Conservation (phyloP, 1,139 yeast species). For the Sugiyamaella xylanicola region DNA sequence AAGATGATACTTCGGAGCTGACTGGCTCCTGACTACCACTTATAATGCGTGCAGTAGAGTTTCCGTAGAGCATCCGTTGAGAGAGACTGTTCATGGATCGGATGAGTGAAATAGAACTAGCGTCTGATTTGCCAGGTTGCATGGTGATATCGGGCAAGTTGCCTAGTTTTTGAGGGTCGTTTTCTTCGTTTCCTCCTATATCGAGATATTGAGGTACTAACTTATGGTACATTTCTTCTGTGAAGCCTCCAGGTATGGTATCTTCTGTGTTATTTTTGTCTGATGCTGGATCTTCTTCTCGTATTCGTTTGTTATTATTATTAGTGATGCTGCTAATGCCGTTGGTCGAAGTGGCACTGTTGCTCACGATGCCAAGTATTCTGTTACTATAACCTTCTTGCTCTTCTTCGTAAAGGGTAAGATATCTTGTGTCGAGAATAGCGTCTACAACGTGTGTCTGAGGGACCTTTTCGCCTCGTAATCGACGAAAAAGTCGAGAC, state of each 20-base stretch:
- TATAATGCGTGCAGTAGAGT: constrained; percentile 36
- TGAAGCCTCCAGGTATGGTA: constrained; percentile 15
- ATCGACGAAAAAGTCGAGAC: constrained; percentile 79
- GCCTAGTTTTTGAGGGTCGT: constrained; percentile 75
- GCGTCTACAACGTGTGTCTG: constrained; percentile 80
- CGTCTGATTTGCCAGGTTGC: constrained; percentile 59
- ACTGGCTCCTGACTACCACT: constrained; percentile 20
- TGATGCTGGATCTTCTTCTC: constrained; percentile 35
- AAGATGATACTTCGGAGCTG: constrained; percentile 39
- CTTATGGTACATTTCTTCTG: constrained; percentile 44
- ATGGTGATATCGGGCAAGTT: constrained; percentile 88
- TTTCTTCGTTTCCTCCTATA: constrained; percentile 76
- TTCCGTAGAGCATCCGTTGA: constrained; percentile 72
- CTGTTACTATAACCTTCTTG: constrained; percentile 20
- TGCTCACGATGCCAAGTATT: constrained; percentile 22
- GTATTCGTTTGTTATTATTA: neutral
- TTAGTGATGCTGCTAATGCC: neutral
- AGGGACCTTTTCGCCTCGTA: constrained; percentile 85
- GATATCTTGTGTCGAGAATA: constrained; percentile 72
- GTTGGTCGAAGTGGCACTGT: neutral
- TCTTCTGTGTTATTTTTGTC: constrained; percentile 43
- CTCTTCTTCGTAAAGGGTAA: constrained; percentile 42
- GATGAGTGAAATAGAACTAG: constrained; percentile 71
- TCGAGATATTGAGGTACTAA: constrained; percentile 54
- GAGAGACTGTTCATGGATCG: constrained; percentile 88